A percentile compares a stretch with the other conserved stretches of the same genome.
Conservation (phyloP, 495 filamentous ascomycete genomes). For the Pseudomonodictys pantanalensis region DNA sequence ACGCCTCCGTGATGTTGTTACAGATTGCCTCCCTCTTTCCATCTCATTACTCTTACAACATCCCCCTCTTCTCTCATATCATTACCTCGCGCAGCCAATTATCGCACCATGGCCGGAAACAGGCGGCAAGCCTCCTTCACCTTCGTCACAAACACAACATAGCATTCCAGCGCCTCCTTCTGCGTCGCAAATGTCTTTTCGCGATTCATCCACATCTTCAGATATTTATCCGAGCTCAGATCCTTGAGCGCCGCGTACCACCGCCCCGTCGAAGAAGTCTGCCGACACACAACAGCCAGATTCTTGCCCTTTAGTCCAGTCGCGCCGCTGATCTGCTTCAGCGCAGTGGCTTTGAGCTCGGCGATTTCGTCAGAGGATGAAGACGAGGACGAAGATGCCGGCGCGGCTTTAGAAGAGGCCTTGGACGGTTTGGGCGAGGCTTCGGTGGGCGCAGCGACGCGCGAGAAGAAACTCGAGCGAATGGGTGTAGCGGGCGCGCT, state of each 20-base stretch:
- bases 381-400: not conserved
- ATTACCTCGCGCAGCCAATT: too few species aligned
- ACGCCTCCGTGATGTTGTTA: too few species aligned
- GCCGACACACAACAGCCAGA: constrained; percentile 3
- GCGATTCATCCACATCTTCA: constrained; percentile 19
- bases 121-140: constrained; percentile 5
- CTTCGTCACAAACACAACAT: constrained; percentile 9
- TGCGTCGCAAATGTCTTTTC: constrained; percentile 6
- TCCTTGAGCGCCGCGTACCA: constrained; percentile 16
- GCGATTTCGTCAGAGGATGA: not conserved
- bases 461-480: not conserved
- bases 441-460: not conserved
- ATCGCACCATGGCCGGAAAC: too few species aligned
- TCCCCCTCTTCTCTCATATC: too few species aligned
- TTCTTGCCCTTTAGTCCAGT: constrained; percentile 2
- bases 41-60: too few species aligned
- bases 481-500: constrained; percentile 3
- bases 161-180: constrained; percentile 7
- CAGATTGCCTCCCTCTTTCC: too few species aligned
- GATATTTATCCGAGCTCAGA: constrained; percentile 7
- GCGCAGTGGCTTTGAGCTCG: not conserved
- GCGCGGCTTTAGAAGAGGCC: not conserved
- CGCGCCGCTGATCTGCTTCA: constrained; percentile 6
- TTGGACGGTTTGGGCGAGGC: not conserved
- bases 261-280: not conserved